phyloP scores from a whole-genome alignment of 495 filamentous ascomycete species.

The Xylaria castorea region DNA sequence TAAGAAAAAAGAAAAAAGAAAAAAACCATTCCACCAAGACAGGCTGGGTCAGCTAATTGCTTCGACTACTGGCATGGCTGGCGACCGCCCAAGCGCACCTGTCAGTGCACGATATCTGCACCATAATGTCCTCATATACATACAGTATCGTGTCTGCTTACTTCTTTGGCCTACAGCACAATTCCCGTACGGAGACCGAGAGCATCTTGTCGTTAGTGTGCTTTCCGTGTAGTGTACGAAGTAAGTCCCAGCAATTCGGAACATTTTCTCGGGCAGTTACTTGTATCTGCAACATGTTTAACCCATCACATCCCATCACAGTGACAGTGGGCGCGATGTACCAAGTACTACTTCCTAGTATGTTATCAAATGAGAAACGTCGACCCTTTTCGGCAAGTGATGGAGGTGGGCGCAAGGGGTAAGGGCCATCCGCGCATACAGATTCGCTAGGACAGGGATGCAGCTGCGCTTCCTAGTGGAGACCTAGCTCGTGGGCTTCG shows the following conservation, averaged over 20 bases:
- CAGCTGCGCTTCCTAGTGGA: constrained; percentile 10
- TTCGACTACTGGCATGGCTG: background rate
- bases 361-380: constrained; percentile 5
- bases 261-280: background rate
- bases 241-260: constrained; percentile 21
- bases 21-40: no score
- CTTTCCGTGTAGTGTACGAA: background rate
- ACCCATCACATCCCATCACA: constrained; percentile 38
- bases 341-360: background rate
- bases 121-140: background rate
- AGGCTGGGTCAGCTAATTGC: background rate
- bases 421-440: constrained; percentile 1
- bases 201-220: background rate
- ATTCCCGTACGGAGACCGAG: background rate
- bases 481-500: constrained; percentile 3
- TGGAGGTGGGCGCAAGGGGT: constrained; percentile 12
- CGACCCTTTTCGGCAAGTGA: constrained; percentile 13
- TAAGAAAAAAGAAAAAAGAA: no score
- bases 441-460: constrained; percentile 18
- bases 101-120: background rate
- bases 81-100: background rate
- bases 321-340: constrained; percentile 13
- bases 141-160: background rate
- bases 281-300: constrained; percentile 17
- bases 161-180: background rate